Percentiles rank a stretch among this genome's conserved stretches.
phyloP scores from a whole-genome alignment of 2,329 filamentous ascomycete genomes.

The Pseudocercospora macadamiae region DNA sequence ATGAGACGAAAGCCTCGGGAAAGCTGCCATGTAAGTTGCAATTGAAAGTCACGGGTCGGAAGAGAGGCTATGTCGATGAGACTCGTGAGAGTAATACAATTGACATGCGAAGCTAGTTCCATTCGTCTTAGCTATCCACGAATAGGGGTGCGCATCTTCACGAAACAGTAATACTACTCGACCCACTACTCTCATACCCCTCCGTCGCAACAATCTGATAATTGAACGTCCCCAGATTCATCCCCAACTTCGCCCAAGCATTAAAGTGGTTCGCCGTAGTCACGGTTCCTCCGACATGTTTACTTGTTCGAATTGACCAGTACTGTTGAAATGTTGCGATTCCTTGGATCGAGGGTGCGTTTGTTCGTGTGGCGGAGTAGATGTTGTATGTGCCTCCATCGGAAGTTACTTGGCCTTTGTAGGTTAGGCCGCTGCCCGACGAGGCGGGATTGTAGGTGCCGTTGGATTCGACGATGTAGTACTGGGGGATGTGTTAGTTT shows the following conservation, averaged over 20 bases:
- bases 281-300: conserved; percentile 36
- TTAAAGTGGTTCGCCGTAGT: conserved; percentile 34
- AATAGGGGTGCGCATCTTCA: too few species aligned
- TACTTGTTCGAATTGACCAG: conserved; percentile 44
- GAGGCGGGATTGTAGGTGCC: conserved; percentile 49
- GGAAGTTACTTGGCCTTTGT: conserved; percentile 54
- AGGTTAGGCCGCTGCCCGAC: conserved; percentile 49
- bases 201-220: conserved; percentile 50
- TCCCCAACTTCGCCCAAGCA: conserved; percentile 31
- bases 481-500: neutral
- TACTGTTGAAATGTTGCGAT: conserved; percentile 49
- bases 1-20: neutral
- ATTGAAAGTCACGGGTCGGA: conserved; percentile 3
- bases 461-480: conserved; percentile 55
- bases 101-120: too few species aligned
- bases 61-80: conserved; percentile 3
- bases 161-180: conserved; percentile 41
- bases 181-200: conserved; percentile 47
- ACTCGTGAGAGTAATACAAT: conserved; percentile 3
- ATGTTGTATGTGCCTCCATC: conserved; percentile 60
- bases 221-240: conserved; percentile 38
- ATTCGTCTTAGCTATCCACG: too few species aligned
- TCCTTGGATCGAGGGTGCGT: conserved; percentile 46
- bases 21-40: neutral
- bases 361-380: conserved; percentile 48